Percentiles rank a stretch among this genome's conserved stretches.
phyloP scores from a whole-genome alignment of 345 rosid species.

The Capsella bursapastoris region DNA sequence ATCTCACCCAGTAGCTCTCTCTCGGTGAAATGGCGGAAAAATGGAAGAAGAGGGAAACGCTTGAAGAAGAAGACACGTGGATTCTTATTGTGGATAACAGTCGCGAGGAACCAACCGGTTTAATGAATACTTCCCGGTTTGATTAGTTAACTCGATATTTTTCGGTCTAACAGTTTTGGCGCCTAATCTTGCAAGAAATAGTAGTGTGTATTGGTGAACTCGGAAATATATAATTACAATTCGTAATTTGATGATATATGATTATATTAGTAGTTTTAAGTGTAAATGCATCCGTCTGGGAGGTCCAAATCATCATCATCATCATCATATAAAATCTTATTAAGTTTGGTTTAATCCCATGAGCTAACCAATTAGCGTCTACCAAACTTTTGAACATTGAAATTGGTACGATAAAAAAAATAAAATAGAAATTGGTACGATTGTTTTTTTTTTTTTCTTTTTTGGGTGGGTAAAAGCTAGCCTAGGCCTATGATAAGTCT shows the following conservation, averaged over 20 bases:
- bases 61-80: slow-evolving; percentile 58
- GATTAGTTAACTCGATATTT: not conserved
- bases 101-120: slow-evolving; percentile 24
- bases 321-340: not conserved
- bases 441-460: too few relatives aligned
- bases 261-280: too few relatives aligned
- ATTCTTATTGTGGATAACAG: slow-evolving; percentile 55
- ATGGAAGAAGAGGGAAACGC: slow-evolving; percentile 25
- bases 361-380: not conserved
- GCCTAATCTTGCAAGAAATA: slow-evolving; percentile 22
- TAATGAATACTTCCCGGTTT: slow-evolving; percentile 19
- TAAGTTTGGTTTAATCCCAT: not conserved
- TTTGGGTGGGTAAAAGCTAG: too few relatives aligned
- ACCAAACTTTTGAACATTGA: not conserved
- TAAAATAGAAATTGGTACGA: too few relatives aligned
- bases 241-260: not conserved
- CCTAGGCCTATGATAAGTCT: too few relatives aligned
- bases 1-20: slow-evolving; percentile 6
- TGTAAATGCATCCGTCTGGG: not conserved
- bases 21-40: slow-evolving; percentile 35
- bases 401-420: too few relatives aligned
- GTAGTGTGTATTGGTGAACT: not conserved
- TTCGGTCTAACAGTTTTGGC: slow-evolving; percentile 41
- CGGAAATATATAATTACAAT: too few relatives aligned
- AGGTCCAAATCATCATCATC: not conserved